These are phyloP conservation scores for Monilinia polystroma DNA, from an alignment of 2,329 filamentous ascomycete genomes.

Conservation along the genomic window DNA sequence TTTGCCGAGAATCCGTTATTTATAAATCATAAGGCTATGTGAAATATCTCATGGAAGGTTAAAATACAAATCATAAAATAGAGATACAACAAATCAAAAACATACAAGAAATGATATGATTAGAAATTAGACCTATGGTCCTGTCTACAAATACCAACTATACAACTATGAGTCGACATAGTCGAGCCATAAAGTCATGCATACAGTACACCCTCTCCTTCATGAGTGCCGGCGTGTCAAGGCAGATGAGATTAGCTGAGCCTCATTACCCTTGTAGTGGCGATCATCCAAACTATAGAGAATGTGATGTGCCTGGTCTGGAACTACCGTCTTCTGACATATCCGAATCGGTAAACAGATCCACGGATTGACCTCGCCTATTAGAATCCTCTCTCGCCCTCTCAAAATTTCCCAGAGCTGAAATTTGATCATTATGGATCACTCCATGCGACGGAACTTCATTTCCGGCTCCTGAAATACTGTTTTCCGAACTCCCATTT, in stretches of 20 bases:
- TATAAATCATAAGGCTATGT: too few species aligned
- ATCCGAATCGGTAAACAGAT: slow-evolving; percentile 26
- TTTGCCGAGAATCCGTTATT: too few species aligned
- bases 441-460: slow-evolving; percentile 3
- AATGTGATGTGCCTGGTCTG: slow-evolving; percentile 23
- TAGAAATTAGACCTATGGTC: background rate
- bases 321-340: slow-evolving; percentile 26
- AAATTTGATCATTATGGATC: background rate
- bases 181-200: slow-evolving; percentile 13
- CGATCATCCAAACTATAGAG: slow-evolving; percentile 11
- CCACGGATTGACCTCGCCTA: slow-evolving; percentile 17
- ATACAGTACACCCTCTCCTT: background rate
- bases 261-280: slow-evolving; percentile 4
- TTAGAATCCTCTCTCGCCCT: background rate
- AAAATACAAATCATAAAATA: background rate
- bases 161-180: background rate
- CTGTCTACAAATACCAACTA: background rate
- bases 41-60: background rate
- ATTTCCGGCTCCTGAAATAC: background rate
- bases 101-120: slow-evolving; percentile 6
- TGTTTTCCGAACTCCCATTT: background rate
- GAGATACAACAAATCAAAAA: background rate
- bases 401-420: background rate
- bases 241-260: slow-evolving; percentile 1
- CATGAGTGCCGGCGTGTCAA: slow-evolving; percentile 1